Evolutionary conservation across 495 filamentous ascomycete species (phyloP), one percentile per base, ranked within the genome.

Genomic region (Talaromyces nanjingensis): DNA sequence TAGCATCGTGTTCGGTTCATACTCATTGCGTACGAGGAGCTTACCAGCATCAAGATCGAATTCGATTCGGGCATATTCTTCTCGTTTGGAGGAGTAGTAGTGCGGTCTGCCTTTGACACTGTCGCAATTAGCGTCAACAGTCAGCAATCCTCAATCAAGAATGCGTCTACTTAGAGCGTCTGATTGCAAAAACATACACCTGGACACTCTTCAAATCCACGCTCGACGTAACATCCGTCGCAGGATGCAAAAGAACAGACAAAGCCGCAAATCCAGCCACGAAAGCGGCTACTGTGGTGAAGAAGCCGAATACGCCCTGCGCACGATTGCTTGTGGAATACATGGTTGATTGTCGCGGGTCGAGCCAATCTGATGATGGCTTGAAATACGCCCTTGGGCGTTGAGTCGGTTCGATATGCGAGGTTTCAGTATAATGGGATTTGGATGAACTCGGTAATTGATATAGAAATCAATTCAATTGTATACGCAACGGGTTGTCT

Each of bases 281-380:
- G 64, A 84, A 82, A 72, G 94, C 93, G 34, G 89, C 88, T 63
- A 97, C 93, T 34, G 92, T 94, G 29, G 93, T 97, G 82, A 98
- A 97, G 86, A 96, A 96, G 72, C 93, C 92, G 75, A 98, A 98
- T 67, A 93, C 88, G 79, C 92, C 92, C 76, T 98, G 94, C 63
- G 85, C 74, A 65, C 94, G 89, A 42, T 89, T 91, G 31, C 93
- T 73, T 22, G 88, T 83, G 68, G 92, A 93, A 76, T 98, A 90
- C 94, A 98, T 98, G 65, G 64, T 83, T 33, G 60, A 29, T 29
- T 39, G 39, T 34, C 45, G 39, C 22, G 22, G 22, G 12, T 25
- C 22, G 29, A 59, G 33, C 3, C 29, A 42, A 49, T 27, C 14
- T 20, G 31, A 27, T 18, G 29, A 27, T 57, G 25, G 2, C 14